Evolutionary conservation across 2,329 filamentous ascomycete species (phyloP).

Genomic region (Sporothrix curviconia): DNA sequence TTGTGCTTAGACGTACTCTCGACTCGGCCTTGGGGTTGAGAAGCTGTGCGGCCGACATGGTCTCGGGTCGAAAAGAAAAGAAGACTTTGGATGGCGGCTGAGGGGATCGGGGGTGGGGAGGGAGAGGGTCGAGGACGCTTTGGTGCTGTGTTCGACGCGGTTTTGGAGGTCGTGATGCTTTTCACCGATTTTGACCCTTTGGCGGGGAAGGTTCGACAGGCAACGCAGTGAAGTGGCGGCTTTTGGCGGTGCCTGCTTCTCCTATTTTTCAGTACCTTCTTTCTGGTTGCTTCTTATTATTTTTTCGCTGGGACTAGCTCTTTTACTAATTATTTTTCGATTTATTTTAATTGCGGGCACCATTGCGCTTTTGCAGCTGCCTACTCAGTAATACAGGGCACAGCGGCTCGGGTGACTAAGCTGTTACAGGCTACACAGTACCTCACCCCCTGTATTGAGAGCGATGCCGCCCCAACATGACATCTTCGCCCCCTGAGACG

Average conservation of each 20-base stretch:
- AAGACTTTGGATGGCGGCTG: not conserved
- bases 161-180: slow-evolving; percentile 7
- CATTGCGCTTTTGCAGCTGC: slow-evolving; percentile 1
- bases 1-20: slow-evolving; percentile 55
- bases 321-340: slow-evolving; percentile 3
- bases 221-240: not conserved
- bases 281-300: slow-evolving; percentile 9
- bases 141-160: not conserved
- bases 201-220: slow-evolving; percentile 14
- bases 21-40: slow-evolving; percentile 99
- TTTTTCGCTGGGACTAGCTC: slow-evolving; percentile 3
- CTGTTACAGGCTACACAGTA: too few relatives aligned
- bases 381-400: too few relatives aligned
- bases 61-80: slow-evolving; percentile 10
- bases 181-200: slow-evolving; percentile 17
- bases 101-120: not conserved
- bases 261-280: slow-evolving; percentile 9
- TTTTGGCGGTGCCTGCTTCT: slow-evolving; percentile 5
- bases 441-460: too few relatives aligned
- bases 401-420: too few relatives aligned
- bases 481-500: too few relatives aligned
- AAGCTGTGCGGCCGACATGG: slow-evolving; percentile 94
- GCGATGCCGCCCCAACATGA: too few relatives aligned
- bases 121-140: not conserved
- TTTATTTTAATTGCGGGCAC: slow-evolving; percentile 3